Conservation (phyloP, 2,329 filamentous ascomycete genomes). For the Diaporthe caulivora region DNA sequence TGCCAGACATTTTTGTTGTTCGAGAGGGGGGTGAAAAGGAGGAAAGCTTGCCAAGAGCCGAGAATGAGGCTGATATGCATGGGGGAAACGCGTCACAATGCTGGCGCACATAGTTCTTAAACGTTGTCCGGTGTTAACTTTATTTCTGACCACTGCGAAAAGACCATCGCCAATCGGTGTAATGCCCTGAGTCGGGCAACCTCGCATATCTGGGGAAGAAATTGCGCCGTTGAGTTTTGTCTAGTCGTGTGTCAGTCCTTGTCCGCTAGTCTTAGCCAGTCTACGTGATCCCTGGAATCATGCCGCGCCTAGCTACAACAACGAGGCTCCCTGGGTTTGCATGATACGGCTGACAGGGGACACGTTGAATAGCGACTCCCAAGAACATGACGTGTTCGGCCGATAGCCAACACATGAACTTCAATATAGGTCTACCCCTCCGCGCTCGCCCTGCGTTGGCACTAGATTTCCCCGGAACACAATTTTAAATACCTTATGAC, state of each 20-base stretch:
- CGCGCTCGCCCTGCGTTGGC: background rate
- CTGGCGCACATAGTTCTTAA: background rate
- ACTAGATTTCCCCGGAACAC: background rate
- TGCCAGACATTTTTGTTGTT: background rate
- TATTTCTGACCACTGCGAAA: conserved; percentile 16
- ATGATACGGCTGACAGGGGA: conserved; percentile 15
- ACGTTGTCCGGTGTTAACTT: conserved; percentile 17
- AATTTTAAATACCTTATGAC: conserved; percentile 7
- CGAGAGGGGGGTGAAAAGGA: background rate
- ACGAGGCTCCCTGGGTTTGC: conserved; percentile 34
- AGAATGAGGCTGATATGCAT: conserved; percentile 32
- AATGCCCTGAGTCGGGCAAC: background rate
- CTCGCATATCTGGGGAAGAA: conserved; percentile 8
- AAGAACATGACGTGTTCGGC: conserved; percentile 30
- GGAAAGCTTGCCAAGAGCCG: background rate
- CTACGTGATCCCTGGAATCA: conserved; percentile 26
- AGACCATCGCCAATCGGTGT: background rate
- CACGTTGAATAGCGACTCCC: background rate
- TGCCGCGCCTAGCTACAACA: conserved; percentile 21
- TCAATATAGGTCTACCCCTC: conserved; percentile 14
- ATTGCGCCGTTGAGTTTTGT: conserved; percentile 27
- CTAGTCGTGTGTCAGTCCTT: conserved; percentile 23
- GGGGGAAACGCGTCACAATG: conserved; percentile 9
- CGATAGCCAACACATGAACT: conserved; percentile 29
- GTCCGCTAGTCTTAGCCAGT: conserved; percentile 7